Evolutionary conservation across 768 basidiomycete species (phyloP), one percentile per base, ranked within the genome.

Genomic region (Tulasnella sp.): DNA sequence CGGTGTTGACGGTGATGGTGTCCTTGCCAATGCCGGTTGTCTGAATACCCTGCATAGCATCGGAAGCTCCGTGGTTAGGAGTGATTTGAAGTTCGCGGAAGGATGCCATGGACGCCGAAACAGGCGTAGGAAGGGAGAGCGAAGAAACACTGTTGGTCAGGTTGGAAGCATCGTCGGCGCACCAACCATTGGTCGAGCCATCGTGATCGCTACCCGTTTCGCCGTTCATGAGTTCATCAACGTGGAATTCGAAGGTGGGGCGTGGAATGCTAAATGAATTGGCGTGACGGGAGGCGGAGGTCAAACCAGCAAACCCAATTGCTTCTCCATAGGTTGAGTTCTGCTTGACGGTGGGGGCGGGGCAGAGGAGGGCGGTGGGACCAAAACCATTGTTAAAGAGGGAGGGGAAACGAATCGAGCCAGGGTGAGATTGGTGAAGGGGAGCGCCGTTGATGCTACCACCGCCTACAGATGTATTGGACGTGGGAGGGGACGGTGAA

Each of bases 161-260:
- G 12, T 49, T 49, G 23, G 27, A 34, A 15, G 42, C 21, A n/a
- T 29, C 41, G 25, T 57, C 55, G 15, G 21, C 48, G 12, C 17
- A 23, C 29, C 35, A 32, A 14, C 46, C 46, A 17, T 29, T 49
- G 27, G 55, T 49, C 25, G 55, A 57, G 6, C 41, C 42, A 1
- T 46, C 55, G 21, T n/a, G 21, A 27, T 57, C 55, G 32, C 27
- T 39, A 12, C 45, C 41, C 25, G n/a, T 12, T 11, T 74, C 80
- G 63, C 74, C 72, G 52, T 69, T 70, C 59, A 90, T 76, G 58
- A 90, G 74, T 60, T 91, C 86, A 62, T 91, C 86, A n/a, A 90
- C 77, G 4, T 84, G 82, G 25, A 89, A 78, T 66, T 90, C 86
- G 65, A 89, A 88, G 40, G 88, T 89, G 0, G 86, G 88, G 9